Evolutionary conservation across 139 green algal genomes (phyloP), one percentile per base, ranked within the genome.

Genomic region (Picochlorum sp.): DNA sequence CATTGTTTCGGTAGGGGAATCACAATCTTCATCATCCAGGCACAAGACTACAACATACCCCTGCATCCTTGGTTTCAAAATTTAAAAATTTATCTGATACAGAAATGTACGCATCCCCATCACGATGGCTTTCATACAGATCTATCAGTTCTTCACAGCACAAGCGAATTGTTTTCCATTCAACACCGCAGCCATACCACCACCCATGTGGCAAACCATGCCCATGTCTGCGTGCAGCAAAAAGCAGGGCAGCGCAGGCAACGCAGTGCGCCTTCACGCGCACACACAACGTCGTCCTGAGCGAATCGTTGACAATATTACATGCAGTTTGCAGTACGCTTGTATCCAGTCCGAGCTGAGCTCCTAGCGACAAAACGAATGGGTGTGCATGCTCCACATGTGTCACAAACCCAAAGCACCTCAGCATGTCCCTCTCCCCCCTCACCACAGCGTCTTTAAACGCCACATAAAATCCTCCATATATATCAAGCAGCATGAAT

Each of bases 371-470:
- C 61, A 96, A 80, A 24, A 95, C 68, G 49, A 88, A 88, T 66
- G 92, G 95, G 78, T 97, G 91, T 1, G 91, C 90, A 66, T 96
- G 91, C 56, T 95, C 86, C 45, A 89, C 83, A 67, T 95, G 85
- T 37, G 84, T 66, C 9, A 95, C 79, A 65, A 95, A 95, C 15
- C 88, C 88, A 68, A 95, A 89, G 5, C 79, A 74, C 26, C 84
- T 81, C 28, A 96, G 84, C 62, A 96, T 75, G 41, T 87, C 77
- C 2, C 83, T 74, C 79, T 96, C 90, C 3, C 83, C 83, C 10
- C 65, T 72, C 4, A 88, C 75, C n/a, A 91, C 54, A 20, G 74
- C 54, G 14, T 79, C 63, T 67, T 90, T 90, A 63, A 88, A 59
- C 37, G 77, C 14, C 14, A 82, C 70, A 61, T 85, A 89, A 37